Conservation (phyloP, 805 yeast genomes). For the Metschnikowia vanudenii region DNA sequence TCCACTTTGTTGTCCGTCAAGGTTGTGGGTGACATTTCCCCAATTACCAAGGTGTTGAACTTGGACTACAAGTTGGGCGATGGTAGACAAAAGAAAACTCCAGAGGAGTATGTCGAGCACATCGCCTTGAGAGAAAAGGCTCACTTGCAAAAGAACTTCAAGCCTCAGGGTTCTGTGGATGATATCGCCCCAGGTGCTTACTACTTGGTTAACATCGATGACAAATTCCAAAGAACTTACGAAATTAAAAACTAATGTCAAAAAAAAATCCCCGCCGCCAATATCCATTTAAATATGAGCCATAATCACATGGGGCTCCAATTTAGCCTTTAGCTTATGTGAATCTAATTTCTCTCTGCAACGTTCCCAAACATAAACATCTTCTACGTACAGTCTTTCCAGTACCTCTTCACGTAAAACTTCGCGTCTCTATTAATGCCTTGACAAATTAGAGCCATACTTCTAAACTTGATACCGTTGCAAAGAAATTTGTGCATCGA, state of each 20-base stretch:
- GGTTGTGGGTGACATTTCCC: slow-evolving; percentile 76
- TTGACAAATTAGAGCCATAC: too few species aligned
- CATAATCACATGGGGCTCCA: too few species aligned
- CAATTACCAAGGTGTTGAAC: slow-evolving; percentile 63
- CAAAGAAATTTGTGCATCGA: too few species aligned
- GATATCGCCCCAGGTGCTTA: slow-evolving; percentile 72
- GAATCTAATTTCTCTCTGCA: too few species aligned
- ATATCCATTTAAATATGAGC: too few species aligned
- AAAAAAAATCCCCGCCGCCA: too few species aligned
- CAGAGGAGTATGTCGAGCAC: slow-evolving; percentile 78
- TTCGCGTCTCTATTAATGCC: too few species aligned
- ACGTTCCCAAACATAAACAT: too few species aligned
- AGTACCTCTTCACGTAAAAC: too few species aligned
- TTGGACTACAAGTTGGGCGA: slow-evolving; percentile 63
- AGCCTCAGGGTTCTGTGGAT: slow-evolving; percentile 79
- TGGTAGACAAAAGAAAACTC: slow-evolving; percentile 64
- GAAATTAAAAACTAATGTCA: slow-evolving; percentile 46
- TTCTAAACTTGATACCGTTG: too few species aligned
- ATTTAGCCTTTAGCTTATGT: too few species aligned
- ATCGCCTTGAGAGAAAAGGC: slow-evolving; percentile 85
- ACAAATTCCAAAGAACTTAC: slow-evolving; percentile 82
- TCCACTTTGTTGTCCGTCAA: slow-evolving; percentile 78
- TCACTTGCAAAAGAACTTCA: slow-evolving; percentile 74
- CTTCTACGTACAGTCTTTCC: too few species aligned
- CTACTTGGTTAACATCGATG: slow-evolving; percentile 82